Conservation (phyloP, 352 stramenopile genomes). For the Pythium aphanidermatum region DNA sequence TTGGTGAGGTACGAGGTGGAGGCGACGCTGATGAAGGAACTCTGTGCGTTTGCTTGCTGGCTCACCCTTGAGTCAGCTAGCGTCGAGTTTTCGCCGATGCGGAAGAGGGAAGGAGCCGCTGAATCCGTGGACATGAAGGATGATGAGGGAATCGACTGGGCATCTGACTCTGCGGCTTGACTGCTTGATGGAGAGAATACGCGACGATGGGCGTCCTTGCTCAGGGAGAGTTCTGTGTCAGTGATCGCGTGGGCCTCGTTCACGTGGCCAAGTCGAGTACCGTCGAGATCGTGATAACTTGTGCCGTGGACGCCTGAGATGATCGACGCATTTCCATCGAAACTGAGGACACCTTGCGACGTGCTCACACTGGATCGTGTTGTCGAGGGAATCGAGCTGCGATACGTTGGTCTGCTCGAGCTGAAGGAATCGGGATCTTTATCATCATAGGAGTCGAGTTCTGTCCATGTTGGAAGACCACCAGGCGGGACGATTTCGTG, state of each 20-base stretch:
- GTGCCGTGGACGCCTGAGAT: slow-evolving; percentile 33
- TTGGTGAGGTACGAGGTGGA: slow-evolving; percentile 19
- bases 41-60: background rate
- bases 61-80: background rate
- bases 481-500: background rate
- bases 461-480: slow-evolving; percentile 19
- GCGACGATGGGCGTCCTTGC: slow-evolving; percentile 16
- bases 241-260: slow-evolving; percentile 23
- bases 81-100: background rate
- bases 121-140: slow-evolving; percentile 11
- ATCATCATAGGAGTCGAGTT: slow-evolving; percentile 23
- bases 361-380: slow-evolving; percentile 14
- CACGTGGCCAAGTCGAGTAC: slow-evolving; percentile 17
- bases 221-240: slow-evolving; percentile 33
- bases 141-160: background rate
- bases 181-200: slow-evolving; percentile 38
- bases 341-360: background rate
- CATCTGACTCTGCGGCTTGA: background rate
- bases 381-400: slow-evolving; percentile 4
- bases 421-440: slow-evolving; percentile 19
- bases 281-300: slow-evolving; percentile 41
- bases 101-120: slow-evolving; percentile 1
- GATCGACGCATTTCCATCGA: slow-evolving; percentile 35
- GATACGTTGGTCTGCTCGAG: background rate
- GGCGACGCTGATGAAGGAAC: slow-evolving; percentile 12